Percentiles rank a stretch among this genome's conserved stretches.
Evolutionary conservation across 2,329 filamentous ascomycete species (phyloP).

Genomic region (Rhynchosporium agropyri): DNA sequence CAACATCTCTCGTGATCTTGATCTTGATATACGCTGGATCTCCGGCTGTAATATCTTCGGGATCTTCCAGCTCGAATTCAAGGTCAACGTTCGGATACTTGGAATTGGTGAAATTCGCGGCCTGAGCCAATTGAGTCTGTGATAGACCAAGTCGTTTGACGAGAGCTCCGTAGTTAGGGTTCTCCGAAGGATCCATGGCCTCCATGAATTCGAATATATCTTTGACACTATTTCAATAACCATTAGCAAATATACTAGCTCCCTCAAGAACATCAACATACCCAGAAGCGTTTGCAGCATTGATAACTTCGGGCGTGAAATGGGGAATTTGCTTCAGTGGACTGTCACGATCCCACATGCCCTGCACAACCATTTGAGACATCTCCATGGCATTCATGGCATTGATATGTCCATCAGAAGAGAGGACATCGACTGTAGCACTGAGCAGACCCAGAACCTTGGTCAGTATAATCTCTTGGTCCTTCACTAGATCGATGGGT

Average conservation of each 20-base stretch:
- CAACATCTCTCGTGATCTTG: conserved; percentile 79
- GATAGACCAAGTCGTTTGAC: conserved; percentile 78
- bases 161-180: conserved; percentile 76
- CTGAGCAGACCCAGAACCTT: conserved; percentile 87
- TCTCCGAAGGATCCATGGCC: conserved; percentile 94
- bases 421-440: conserved; percentile 91
- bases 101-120: conserved; percentile 93
- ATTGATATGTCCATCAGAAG: conserved; percentile 93
- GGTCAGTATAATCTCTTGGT: conserved; percentile 84
- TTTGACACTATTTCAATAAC: conserved; percentile 63
- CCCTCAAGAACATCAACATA: conserved; percentile 49
- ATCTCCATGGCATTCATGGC: conserved; percentile 99
- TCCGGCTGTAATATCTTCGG: conserved; percentile 77
- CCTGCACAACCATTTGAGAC: conserved; percentile 98
- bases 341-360: conserved; percentile 98
- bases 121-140: conserved; percentile 80
- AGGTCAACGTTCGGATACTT: conserved; percentile 96
- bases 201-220: conserved; percentile 99
- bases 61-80: conserved; percentile 82
- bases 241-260: conserved; percentile 41
- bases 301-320: conserved; percentile 81
- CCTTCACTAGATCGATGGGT: conserved; percentile 91
- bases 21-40: conserved; percentile 82
- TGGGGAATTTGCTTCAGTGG: conserved; percentile 97
- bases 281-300: conserved; percentile 78